Evolutionary conservation across 176 grass and related monocot genomes (phyloP), one percentile per base, ranked within the genome.

Genomic region (Oryza glumipatula): DNA sequence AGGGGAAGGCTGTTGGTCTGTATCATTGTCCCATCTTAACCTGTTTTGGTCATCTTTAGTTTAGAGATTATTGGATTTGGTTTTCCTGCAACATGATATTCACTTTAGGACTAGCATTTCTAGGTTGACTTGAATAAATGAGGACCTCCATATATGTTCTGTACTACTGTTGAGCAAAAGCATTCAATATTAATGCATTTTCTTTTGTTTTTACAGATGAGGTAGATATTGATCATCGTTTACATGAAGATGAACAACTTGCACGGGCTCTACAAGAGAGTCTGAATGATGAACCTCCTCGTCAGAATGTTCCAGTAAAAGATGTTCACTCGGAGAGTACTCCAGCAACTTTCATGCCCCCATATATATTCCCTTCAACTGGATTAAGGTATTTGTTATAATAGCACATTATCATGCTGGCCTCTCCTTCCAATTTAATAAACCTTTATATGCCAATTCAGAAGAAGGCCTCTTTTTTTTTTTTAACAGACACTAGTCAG

Each of bases 241-340:
- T 92, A 52, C 88, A 88, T 65, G 92, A 97, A 87, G 94, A 97
- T 88, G 94, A 94, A 87, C 84, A 90, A 68, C 70, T 97, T 87
- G 92, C 92, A 86, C 81, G 87, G 45, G 94, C 94, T 82, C 67
- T 97, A 56, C 92, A 97, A 80, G 90, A 94, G 89, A 97, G 92
- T 91, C 54, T 94, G 89, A 89, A 97, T 73, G 69, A 77, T 72
- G 92, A 90, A 72, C 81, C 84, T 89, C 83, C 82, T 85, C 77
- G 30, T 84, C 74, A 58, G 61, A 85, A 86, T 65, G 77, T 84
- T 74, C 86, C 88, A 21, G 49, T 15, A 47, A 73, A 85, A 33
- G 88, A 85, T 77, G 73, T 58, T 82, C 72, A 33, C 32, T 38
- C 78, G 66, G 78, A 86, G 76, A 91, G 76, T 87, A 32, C 65